phyloP scores from a whole-genome alignment of 2,329 filamentous ascomycete genomes.

The Phialophora expanda region DNA sequence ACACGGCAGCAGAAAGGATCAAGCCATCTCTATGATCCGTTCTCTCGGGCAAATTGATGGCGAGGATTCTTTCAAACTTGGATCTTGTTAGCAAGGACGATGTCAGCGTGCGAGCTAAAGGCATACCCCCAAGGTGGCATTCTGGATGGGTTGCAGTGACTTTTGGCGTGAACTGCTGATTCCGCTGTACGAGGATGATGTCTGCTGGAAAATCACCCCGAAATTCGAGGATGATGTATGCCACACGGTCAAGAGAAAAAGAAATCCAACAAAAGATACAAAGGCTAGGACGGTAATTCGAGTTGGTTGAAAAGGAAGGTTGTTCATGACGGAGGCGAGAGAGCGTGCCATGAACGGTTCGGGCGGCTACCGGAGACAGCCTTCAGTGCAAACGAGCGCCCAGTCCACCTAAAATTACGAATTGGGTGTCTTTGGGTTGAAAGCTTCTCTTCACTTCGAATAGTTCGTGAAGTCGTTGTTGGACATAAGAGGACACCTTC shows the following conservation, averaged over 20 bases:
- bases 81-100: not conserved
- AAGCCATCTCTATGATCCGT: conserved; percentile 1
- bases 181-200: not conserved
- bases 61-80: conserved; percentile 1
- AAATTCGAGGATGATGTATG: not conserved
- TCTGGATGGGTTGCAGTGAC: not conserved
- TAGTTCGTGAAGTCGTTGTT: not conserved
- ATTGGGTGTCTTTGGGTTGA: not conserved
- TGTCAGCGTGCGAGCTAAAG: not conserved
- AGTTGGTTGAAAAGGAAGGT: not conserved
- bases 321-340: not conserved
- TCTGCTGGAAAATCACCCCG: not conserved
- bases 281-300: not conserved
- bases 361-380: not conserved
- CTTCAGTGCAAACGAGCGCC: not conserved
- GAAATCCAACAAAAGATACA: conserved; percentile 1
- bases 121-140: conserved; percentile 4
- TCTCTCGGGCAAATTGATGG: conserved; percentile 4
- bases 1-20: not conserved
- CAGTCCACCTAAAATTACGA: not conserved
- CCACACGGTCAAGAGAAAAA: not conserved
- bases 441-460: not conserved
- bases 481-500: not conserved
- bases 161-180: not conserved
- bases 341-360: not conserved